Evolutionary conservation across 495 filamentous ascomycete genomes (phyloP).

Genomic region (Neurospora sp.): DNA sequence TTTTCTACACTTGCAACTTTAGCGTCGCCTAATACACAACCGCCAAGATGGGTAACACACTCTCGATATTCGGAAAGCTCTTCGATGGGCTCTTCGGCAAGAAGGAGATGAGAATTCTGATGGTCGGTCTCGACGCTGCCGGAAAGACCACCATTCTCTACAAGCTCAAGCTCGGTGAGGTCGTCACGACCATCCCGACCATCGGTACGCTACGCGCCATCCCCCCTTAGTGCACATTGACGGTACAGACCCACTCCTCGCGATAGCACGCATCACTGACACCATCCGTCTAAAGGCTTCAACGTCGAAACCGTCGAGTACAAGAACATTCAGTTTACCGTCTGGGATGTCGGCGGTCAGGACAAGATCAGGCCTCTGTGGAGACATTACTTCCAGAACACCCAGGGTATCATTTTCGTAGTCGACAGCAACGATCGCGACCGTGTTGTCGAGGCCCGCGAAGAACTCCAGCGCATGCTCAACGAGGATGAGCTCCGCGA

Average conservation of each 20-base stretch:
- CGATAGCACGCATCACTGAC: conserved; percentile 16
- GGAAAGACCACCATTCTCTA: conserved; percentile 99
- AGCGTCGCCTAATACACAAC: conserved; percentile 10
- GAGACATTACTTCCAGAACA: conserved; percentile 99
- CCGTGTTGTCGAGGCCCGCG: conserved; percentile 96
- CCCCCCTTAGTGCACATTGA: background rate
- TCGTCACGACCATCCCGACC: conserved; percentile 98
- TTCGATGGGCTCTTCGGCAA: conserved; percentile 94
- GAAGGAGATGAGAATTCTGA: conserved; percentile 99
- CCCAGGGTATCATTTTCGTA: conserved; percentile 99
- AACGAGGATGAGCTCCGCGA: conserved; percentile 99
- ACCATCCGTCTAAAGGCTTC: conserved; percentile 55
- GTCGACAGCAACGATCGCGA: conserved; percentile 99
- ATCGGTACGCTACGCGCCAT: conserved; percentile 66
- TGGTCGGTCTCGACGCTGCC: conserved; percentile 98
- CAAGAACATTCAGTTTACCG: conserved; percentile 99
- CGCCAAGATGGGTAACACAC: conserved; percentile 24
- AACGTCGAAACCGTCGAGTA: conserved; percentile 99
- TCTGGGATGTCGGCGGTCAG: conserved; percentile 99
- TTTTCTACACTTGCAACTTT: conserved; percentile 4
- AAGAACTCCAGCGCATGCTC: conserved; percentile 99
- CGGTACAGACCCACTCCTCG: background rate
- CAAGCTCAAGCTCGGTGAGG: conserved; percentile 99
- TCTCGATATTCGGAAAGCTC: conserved; percentile 30
- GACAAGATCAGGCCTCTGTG: conserved; percentile 99